Evolutionary conservation across 208 protist species (phyloP), one percentile per base, ranked within the genome.

Genomic region (Leishmania aethiopica): DNA sequence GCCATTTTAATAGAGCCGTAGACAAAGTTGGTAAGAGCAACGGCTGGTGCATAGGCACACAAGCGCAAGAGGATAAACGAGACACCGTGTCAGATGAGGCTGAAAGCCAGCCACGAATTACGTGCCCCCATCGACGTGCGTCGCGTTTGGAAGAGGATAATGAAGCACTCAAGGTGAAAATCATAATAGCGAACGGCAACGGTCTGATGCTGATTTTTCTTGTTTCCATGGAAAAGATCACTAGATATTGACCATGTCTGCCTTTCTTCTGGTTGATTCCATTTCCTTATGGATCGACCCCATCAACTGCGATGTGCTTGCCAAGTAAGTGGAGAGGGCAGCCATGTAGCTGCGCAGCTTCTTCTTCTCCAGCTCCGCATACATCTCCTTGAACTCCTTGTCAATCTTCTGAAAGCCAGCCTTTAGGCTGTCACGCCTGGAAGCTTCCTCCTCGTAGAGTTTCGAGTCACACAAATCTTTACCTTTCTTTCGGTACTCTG

Each of bases 401-500:
- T 92, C 84, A 4, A 73, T 85, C 25, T 75, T 78, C 69, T 92
- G 84, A 60, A 91, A 93, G 3, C 86, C 73, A 19, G 64, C 40
- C 69, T 91, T 84, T 25, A 84, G 71, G 40, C 78, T 84, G 84
- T 93, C 84, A 22, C 90, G 84, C 85, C 89, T 90, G 37, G 64
- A 53, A 1, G 92, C 82, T 22, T 92, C 79, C 0, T 84, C 81
- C 5, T 78, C 4, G 80, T 93, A 92, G 64, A 79, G 72, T 77
- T 92, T 92, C 3, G 90, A 93, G 19, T 82, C 79, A 4, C 78
- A 80, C 17, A 93, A 75, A 57, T 89, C 76, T 67, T 93, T 95
- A 49, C 84, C 84, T 74, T 92, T 93, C 81, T 93, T 93, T 17
- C 60, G 75, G 83, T 93, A 93, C 77, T 91, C 82, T 7, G n/a